phyloP scores from a whole-genome alignment of 1,284 basidiomycete species.

The Paramarasmius palmivorus region DNA sequence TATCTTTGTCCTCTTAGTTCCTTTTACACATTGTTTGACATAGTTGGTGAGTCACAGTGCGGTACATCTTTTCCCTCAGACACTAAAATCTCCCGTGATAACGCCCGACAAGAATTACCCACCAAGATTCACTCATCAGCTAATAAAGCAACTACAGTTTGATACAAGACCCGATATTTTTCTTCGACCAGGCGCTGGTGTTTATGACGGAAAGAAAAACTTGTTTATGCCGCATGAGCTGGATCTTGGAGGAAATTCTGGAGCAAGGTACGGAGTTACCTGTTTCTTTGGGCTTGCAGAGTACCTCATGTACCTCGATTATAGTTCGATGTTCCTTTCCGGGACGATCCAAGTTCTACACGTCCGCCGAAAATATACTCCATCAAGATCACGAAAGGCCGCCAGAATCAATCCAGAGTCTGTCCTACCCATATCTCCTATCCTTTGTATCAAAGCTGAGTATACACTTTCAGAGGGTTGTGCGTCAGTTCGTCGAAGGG shows the following conservation, averaged over 20 bases:
- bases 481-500: conserved; percentile 50
- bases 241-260: conserved; percentile 34
- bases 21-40: too few species aligned
- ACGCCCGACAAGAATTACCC: neutral
- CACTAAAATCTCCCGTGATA: neutral
- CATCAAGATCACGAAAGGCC: conserved; percentile 40
- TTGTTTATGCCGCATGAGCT: conserved; percentile 20
- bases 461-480: conserved; percentile 37
- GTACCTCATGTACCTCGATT: too few species aligned
- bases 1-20: neutral
- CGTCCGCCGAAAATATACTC: conserved; percentile 37
- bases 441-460: too few species aligned
- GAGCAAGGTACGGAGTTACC: too few species aligned
- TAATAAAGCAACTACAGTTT: neutral
- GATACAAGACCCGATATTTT: neutral
- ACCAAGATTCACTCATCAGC: neutral
- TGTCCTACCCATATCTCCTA: too few species aligned
- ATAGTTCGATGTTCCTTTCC: conserved; percentile 17
- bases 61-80: neutral
- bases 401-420: conserved; percentile 49
- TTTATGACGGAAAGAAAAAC: conserved; percentile 1
- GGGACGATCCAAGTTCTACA: conserved; percentile 1
- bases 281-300: too few species aligned
- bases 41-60: neutral
- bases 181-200: neutral